These are phyloP conservation scores for Xylariaceae sp. DNA, from an alignment of 2,329 filamentous ascomycete species.

Conservation along the genomic window DNA sequence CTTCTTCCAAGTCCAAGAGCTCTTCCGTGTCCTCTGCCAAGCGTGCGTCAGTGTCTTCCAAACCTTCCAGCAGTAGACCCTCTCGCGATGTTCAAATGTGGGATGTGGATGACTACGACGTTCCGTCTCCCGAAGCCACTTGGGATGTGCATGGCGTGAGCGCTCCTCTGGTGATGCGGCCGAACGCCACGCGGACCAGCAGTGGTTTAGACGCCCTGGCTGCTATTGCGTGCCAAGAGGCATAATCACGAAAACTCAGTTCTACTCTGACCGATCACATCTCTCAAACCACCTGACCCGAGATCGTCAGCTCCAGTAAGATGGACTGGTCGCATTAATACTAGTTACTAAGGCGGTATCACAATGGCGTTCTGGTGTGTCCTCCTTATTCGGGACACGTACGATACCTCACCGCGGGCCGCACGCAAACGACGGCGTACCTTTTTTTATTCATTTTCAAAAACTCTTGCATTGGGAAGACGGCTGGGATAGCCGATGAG, in stretches of 20 bases:
- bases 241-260: conserved; percentile 17
- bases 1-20: conserved; percentile 33
- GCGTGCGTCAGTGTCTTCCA: conserved; percentile 21
- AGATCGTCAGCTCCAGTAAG: background rate
- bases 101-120: conserved; percentile 40
- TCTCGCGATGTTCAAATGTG: conserved; percentile 35
- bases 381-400: conserved; percentile 19
- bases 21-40: conserved; percentile 10
- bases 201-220: conserved; percentile 54
- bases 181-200: conserved; percentile 39
- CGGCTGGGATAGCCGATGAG: conserved; percentile 20
- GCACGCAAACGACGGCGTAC: conserved; percentile 31
- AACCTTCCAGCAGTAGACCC: conserved; percentile 30
- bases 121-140: conserved; percentile 35
- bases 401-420: conserved; percentile 21
- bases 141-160: conserved; percentile 48
- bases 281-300: background rate
- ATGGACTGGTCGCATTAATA: no score
- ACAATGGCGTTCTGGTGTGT: conserved; percentile 13
- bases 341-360: background rate
- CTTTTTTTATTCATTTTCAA: conserved; percentile 17
- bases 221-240: conserved; percentile 51
- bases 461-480: conserved; percentile 23
- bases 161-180: conserved; percentile 43
- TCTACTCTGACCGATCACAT: no score